Evolutionary conservation across 768 basidiomycete genomes (phyloP).

Genomic region (Hericium erinaceus): DNA sequence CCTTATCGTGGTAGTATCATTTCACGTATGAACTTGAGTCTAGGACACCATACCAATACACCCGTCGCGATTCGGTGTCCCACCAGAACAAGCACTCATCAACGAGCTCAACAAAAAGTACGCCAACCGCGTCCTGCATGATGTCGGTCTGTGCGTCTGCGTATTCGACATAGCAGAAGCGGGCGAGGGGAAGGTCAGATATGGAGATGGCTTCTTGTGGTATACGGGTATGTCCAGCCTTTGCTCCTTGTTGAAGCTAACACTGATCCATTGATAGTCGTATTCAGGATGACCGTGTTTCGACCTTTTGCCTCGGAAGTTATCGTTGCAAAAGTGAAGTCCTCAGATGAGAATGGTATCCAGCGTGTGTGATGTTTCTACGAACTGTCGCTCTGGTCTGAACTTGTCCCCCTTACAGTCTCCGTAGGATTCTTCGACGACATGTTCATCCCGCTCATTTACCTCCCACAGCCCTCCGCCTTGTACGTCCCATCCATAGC

Average conservation of each 20-base stretch:
- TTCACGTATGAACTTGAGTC: neutral
- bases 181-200: constrained; percentile 87
- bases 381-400: neutral
- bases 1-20: neutral
- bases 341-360: constrained; percentile 78
- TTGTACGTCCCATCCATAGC: constrained; percentile 42
- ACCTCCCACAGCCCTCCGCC: constrained; percentile 73
- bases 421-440: constrained; percentile 91
- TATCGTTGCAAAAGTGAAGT: constrained; percentile 80
- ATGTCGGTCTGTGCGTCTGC: constrained; percentile 85
- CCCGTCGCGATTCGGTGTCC: constrained; percentile 74
- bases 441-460: constrained; percentile 70
- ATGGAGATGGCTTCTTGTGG: constrained; percentile 92
- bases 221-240: constrained; percentile 63
- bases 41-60: constrained; percentile 90
- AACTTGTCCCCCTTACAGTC: constrained; percentile 35
- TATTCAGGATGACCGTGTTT: constrained; percentile 86
- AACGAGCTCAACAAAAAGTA: constrained; percentile 93
- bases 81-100: constrained; percentile 70
- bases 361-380: constrained; percentile 44
- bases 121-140: constrained; percentile 83
- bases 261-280: constrained; percentile 36
- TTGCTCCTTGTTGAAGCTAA: neutral
- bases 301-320: constrained; percentile 88
- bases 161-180: constrained; percentile 82